Evolutionary conservation across 1,284 basidiomycete species (phyloP).

Genomic region (Caloboletus firmus): DNA sequence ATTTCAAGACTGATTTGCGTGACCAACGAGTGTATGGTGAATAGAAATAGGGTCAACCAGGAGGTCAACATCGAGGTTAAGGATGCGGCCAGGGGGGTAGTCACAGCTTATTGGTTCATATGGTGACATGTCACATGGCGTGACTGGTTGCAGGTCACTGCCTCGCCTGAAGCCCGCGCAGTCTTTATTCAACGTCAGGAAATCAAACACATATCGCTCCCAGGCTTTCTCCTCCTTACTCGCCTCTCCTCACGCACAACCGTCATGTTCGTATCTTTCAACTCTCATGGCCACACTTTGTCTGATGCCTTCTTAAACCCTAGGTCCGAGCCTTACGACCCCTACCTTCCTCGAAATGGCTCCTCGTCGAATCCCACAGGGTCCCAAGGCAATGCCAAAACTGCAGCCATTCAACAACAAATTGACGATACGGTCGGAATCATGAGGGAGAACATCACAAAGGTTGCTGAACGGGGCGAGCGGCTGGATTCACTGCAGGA

Average conservation of each 20-base stretch:
- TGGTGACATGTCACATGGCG: constrained; percentile 15
- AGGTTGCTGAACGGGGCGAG: constrained; percentile 95
- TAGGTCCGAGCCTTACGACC: constrained; percentile 94
- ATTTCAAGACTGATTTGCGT: background rate
- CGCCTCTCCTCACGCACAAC: constrained; percentile 2
- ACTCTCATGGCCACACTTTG: background rate
- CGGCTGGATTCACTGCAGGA: constrained; percentile 92
- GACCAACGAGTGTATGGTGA: background rate
- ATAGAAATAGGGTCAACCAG: no score
- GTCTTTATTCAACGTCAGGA: constrained; percentile 22
- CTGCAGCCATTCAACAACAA: constrained; percentile 89
- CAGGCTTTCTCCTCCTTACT: background rate
- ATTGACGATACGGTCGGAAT: constrained; percentile 95
- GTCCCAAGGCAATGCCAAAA: constrained; percentile 68
- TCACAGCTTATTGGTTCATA: no score
- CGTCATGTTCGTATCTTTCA: constrained; percentile 28
- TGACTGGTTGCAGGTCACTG: constrained; percentile 18
- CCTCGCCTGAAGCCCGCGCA: constrained; percentile 16
- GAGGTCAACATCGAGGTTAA: background rate
- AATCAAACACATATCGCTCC: constrained; percentile 8
- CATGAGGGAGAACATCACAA: constrained; percentile 97
- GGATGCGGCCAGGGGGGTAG: background rate
- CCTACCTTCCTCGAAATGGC: constrained; percentile 86
- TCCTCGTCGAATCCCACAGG: constrained; percentile 57
- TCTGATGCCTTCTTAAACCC: constrained; percentile 15